Evolutionary conservation across 2,329 filamentous ascomycete species (phyloP).

Genomic region (Neocucurbitaria cava): DNA sequence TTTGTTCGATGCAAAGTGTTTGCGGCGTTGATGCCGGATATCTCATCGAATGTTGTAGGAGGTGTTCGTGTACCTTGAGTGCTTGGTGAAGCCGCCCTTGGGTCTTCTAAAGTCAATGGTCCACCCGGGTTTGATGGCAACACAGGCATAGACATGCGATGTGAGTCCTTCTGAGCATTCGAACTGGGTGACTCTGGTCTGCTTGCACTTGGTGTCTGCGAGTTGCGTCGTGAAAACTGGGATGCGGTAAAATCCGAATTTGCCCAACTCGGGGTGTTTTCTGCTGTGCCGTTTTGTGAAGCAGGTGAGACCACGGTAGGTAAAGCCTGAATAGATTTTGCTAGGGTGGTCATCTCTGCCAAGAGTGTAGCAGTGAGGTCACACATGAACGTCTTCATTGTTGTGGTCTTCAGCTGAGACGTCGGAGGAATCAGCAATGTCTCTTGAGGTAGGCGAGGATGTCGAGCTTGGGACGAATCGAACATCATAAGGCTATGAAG

Average conservation of each 20-base stretch:
- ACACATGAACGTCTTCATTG: constrained; percentile 59
- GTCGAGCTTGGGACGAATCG: constrained; percentile 61
- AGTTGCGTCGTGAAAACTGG: constrained; percentile 39
- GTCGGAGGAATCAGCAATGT: constrained; percentile 74
- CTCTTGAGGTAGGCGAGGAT: constrained; percentile 64
- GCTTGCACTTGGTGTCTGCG: constrained; percentile 33
- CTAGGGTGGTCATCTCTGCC: constrained; percentile 56
- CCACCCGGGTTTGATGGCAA: constrained; percentile 52
- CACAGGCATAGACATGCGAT: constrained; percentile 83
- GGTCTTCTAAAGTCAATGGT: constrained; percentile 32
- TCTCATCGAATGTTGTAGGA: constrained; percentile 59
- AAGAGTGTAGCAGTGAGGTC: constrained; percentile 54
- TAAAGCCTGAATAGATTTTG: constrained; percentile 56
- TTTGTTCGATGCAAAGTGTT: constrained; percentile 51
- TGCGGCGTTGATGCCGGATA: constrained; percentile 45
- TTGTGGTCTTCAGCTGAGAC: constrained; percentile 74
- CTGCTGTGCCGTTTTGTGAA: constrained; percentile 35
- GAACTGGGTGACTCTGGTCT: constrained; percentile 42
- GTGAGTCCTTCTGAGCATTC: constrained; percentile 64
- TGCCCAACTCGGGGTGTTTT: constrained; percentile 40
- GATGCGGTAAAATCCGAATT: constrained; percentile 29
- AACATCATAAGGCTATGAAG: constrained; percentile 83
- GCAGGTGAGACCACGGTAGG: constrained; percentile 69
- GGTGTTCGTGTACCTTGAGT: constrained; percentile 41
- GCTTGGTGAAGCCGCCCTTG: constrained; percentile 34